A percentile compares a stretch with the other conserved stretches of the same genome.
Evolutionary conservation across 176 grass and related monocot genomes (phyloP).

Genomic region (Typha latifolia): DNA sequence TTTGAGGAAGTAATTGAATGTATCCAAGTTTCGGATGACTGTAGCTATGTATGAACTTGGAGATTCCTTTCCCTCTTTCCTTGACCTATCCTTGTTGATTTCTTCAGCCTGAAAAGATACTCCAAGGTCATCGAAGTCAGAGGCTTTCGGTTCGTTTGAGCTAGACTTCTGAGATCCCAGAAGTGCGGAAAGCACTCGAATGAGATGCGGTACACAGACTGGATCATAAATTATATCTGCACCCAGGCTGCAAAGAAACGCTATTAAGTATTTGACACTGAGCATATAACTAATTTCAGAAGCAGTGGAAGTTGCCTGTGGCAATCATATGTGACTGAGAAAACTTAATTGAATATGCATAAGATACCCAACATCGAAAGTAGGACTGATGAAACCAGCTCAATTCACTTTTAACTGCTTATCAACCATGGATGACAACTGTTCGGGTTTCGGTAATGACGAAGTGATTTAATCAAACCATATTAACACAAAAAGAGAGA

Average conservation of each 20-base stretch:
- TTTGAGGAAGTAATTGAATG: slow-evolving; percentile 63
- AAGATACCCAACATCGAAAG: too few relatives aligned
- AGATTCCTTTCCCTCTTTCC: slow-evolving; percentile 3
- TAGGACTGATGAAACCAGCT: too few relatives aligned
- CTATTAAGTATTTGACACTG: not conserved
- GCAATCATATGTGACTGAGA: too few relatives aligned
- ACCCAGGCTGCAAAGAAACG: slow-evolving; percentile 47
- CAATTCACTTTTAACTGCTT: too few relatives aligned
- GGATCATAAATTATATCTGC: slow-evolving; percentile 91
- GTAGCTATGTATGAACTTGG: slow-evolving; percentile 70
- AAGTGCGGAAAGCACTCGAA: slow-evolving; percentile 46
- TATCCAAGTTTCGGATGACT: slow-evolving; percentile 55
- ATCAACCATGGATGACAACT: too few relatives aligned
- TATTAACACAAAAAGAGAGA: too few relatives aligned
- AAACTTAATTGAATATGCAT: too few relatives aligned
- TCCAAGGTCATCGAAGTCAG: too few relatives aligned
- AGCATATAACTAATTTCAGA: not conserved
- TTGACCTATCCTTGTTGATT: not conserved
- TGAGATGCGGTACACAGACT: slow-evolving; percentile 48
- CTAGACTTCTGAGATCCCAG: slow-evolving; percentile 1
- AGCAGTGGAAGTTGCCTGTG: not conserved
- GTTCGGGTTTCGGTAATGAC: too few relatives aligned
- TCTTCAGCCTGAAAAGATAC: not conserved
- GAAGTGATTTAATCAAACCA: too few relatives aligned
- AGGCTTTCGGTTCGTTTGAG: too few relatives aligned